Percentiles rank a stretch among this genome's conserved stretches.
Conservation (phyloP, 306 rosid species). For the Cicer yamashitae region DNA sequence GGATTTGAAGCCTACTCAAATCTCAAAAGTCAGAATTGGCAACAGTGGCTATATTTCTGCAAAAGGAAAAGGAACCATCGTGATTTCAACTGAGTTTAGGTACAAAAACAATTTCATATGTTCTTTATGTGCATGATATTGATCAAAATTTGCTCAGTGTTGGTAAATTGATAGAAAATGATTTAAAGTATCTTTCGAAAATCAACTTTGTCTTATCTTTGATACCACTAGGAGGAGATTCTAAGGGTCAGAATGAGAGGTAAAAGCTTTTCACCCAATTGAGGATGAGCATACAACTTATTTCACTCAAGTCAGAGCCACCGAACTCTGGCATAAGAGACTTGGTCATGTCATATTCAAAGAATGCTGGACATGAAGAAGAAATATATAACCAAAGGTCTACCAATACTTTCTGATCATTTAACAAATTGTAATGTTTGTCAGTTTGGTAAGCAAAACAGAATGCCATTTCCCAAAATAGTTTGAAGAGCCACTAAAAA, state of each 20-base stretch:
- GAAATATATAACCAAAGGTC: too few species aligned
- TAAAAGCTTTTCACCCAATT: neutral
- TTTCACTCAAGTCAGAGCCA: too few species aligned
- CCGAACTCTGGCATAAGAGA: too few species aligned
- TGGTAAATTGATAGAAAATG: neutral
- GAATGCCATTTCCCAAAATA: neutral
- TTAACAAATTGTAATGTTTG: slow-evolving; percentile 10
- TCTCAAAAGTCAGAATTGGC: neutral
- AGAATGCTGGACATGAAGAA: too few species aligned
- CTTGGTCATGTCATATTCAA: too few species aligned
- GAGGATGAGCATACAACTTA: too few species aligned
- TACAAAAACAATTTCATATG: slow-evolving; percentile 3
- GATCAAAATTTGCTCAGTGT: slow-evolving; percentile 15
- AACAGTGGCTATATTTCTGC: neutral
- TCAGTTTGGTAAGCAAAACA: slow-evolving; percentile 23
- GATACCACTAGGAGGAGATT: neutral
- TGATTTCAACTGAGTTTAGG: neutral
- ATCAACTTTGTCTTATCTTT: neutral
- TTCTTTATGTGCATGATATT: slow-evolving; percentile 19
- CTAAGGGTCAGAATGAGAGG: slow-evolving; percentile 3
- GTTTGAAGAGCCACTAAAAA: slow-evolving; percentile 3
- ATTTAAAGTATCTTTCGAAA: slow-evolving; percentile 10
- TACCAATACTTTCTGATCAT: neutral
- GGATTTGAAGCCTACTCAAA: neutral
- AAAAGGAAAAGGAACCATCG: neutral